A percentile compares a stretch with the other conserved stretches of the same genome.
Evolutionary conservation across 768 basidiomycete species (phyloP).

Genomic region (Chalciporus pseudorubinellus): DNA sequence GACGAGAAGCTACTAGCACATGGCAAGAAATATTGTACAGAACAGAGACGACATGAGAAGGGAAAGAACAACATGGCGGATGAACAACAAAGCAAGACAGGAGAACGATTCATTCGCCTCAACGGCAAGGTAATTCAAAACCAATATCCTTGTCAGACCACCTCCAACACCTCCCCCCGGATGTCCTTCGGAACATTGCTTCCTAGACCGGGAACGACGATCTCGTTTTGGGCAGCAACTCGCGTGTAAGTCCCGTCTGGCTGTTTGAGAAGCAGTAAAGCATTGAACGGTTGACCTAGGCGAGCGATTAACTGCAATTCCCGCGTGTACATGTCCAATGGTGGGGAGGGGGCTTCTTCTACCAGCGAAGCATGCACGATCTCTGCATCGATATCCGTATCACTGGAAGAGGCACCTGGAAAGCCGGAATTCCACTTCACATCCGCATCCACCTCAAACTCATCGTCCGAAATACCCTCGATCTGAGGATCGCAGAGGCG

Average conservation of each 20-base stretch:
- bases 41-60: too few relatives aligned
- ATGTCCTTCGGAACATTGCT: not conserved
- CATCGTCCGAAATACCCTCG: not conserved
- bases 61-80: too few relatives aligned
- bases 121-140: too few relatives aligned
- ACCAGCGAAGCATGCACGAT: not conserved
- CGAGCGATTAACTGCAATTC: not conserved
- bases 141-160: not conserved
- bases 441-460: not conserved
- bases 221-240: not conserved
- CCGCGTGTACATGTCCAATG: not conserved
- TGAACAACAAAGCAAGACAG: too few relatives aligned
- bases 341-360: not conserved
- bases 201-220: not conserved
- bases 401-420: not conserved
- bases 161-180: not conserved
- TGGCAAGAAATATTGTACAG: too few relatives aligned
- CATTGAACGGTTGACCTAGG: not conserved
- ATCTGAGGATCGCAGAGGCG: not conserved
- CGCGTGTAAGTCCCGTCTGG: not conserved
- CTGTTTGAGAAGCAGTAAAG: not conserved
- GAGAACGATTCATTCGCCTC: too few relatives aligned
- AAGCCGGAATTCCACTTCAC: not conserved
- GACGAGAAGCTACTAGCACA: too few relatives aligned
- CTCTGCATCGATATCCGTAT: not conserved